These are phyloP conservation scores for Endoconidiophora polonica DNA, from an alignment of 2,329 filamentous ascomycete species.

Conservation along the genomic window DNA sequence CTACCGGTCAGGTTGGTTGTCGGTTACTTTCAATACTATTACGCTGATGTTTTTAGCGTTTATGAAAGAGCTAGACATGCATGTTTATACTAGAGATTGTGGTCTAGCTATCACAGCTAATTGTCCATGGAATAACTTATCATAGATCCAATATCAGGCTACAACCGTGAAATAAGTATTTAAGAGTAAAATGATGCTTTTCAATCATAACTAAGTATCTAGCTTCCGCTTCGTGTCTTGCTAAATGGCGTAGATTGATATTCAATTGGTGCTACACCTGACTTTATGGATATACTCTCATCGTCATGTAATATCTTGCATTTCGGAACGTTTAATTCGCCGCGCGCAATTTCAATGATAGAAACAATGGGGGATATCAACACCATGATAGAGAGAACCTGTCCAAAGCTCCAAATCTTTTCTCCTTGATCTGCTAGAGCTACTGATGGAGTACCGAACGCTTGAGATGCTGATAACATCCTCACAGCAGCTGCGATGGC, in stretches of 20 bases:
- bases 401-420: slow-evolving; percentile 45
- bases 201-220: too few relatives aligned
- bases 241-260: not conserved
- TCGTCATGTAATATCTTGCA: not conserved
- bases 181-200: too few relatives aligned
- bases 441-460: slow-evolving; percentile 38
- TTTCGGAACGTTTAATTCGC: slow-evolving; percentile 25
- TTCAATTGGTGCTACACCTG: not conserved
- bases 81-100: too few relatives aligned
- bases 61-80: too few relatives aligned
- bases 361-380: slow-evolving; percentile 43
- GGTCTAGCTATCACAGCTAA: too few relatives aligned
- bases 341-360: slow-evolving; percentile 40
- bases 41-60: too few relatives aligned
- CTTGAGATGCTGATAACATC: slow-evolving; percentile 40
- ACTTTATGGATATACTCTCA: not conserved
- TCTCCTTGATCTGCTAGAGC: slow-evolving; percentile 34
- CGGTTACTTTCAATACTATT: too few relatives aligned
- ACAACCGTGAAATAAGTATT: too few relatives aligned
- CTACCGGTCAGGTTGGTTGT: too few relatives aligned
- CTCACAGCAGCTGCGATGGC: slow-evolving; percentile 38
- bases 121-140: too few relatives aligned
- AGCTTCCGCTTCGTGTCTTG: not conserved
- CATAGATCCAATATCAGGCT: too few relatives aligned
- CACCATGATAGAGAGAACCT: slow-evolving; percentile 42